Base-by-base conservation (phyloP, 352 stramenopile species). In the Phytopythium ostracodes region DNA sequence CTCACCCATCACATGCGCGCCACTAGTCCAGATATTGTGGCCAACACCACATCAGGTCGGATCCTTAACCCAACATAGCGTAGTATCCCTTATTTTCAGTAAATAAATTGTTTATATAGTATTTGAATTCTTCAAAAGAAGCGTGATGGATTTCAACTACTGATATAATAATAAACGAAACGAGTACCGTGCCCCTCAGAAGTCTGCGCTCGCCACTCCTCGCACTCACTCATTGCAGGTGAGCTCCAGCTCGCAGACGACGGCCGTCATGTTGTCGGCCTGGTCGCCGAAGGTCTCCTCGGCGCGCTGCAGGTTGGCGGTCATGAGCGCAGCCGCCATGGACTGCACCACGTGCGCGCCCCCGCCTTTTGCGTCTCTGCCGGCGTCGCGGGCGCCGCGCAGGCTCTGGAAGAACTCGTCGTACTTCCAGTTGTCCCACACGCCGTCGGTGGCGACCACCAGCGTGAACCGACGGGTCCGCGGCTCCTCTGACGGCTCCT, bases 341-440 rank as follows among this genome's bases (percentile, higher is more conserved):
- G 53, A 62, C 43, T 86, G 70, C 20, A 84, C 63, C 4, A 59
- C 51, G 35, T 64, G 52, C 54, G 43, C 42, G 17, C 63, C 47
- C 20, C 54, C 54, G 44, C 60, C 54, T 56, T 40, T 47, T 20
- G 17, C 17, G 42, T 24, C 42, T 46, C 40, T 17, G 7, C 11
- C 2, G 40, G 15, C 54, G 31, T 53, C 47, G 9, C 47, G 47
- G 9, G 62, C 47, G 24, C 67, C 55, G 31, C 71, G 55, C 36
- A 88, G 67, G 27, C 91, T 89, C 11, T 59, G 56, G 20, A 79
- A 65, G 15, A 96, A 62, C 31, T 96, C 85, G 35, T 78, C 69
- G 66, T 92, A 95, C 60, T 89, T 81, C 88, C 89, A 97, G 67
- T 92, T 94, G 70, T 97, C 89, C 89, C 88, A 97, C 22, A 97